Evolutionary conservation across 2,329 filamentous ascomycete species (phyloP), one percentile per base, ranked within the genome.

Genomic region (Ilyonectria mors-panacis): DNA sequence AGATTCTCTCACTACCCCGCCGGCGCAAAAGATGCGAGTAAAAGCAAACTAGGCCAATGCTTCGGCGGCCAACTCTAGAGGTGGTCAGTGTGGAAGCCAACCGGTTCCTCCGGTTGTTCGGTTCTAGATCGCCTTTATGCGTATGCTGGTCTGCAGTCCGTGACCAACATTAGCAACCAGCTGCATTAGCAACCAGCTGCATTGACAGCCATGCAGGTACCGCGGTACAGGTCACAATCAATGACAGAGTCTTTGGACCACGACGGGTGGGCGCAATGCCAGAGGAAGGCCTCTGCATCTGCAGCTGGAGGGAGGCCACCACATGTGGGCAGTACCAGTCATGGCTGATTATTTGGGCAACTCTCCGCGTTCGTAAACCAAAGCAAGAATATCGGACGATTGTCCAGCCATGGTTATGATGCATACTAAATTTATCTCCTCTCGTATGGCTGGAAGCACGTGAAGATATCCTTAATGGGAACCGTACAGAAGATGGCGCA

Each of bases 131-230:
- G 15, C 39, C 17, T 17, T 42, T 42, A 42, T 42, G 39, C 39
- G 39, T n/a, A 59, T 42, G 57, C 47, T 28, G 47, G 45, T 8
- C 35, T 39, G 47, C 56, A 26, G 44, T 33, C 33, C 47, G 30
- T 47, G 35, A 39, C 13, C 33, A 12, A n/a, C 30, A 8, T 12
- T 26, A 30, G 45, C 30, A 28, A 51, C 30, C 45, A 8, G 45
- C 26, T 59, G 57, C 57, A 59, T 44, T 50, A 30, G 45, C 30
- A 28, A 51, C 30, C 45, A 8, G 45, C 26, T 59, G 57, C 57
- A 59, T 44, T 50, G 57, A 51, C 44, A 19, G 33, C 17, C 45
- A 51, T 39, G 23, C 23, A 30, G 21, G 47, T 50, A 17, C 23
- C 23, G 47, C 48, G 33, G 33, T 45, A 28, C n/a, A 54, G 50